Evolutionary conservation across 2,329 filamentous ascomycete species (phyloP).

Genomic region (Colletotrichum eleusines): DNA sequence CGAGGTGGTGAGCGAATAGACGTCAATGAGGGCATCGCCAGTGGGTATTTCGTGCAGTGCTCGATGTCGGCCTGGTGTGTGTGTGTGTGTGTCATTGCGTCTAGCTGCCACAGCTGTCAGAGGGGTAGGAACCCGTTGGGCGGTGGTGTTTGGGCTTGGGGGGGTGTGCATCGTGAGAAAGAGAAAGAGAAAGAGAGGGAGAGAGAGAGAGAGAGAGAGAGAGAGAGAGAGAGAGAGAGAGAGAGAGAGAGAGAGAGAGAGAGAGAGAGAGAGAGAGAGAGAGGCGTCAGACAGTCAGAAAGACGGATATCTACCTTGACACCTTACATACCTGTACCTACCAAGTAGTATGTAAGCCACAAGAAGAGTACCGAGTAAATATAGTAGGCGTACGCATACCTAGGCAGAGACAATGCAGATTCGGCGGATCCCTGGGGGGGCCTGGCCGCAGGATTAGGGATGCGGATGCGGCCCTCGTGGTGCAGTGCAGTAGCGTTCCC

Average conservation of each 20-base stretch:
- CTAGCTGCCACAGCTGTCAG: neutral
- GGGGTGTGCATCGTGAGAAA: constrained; percentile 22
- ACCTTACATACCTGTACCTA: neutral
- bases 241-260: too few relatives aligned
- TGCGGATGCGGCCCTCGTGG: constrained; percentile 38
- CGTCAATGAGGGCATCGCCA: constrained; percentile 40
- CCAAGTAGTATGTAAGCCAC: neutral
- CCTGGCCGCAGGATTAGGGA: constrained; percentile 36
- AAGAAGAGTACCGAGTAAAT: neutral
- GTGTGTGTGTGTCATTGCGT: constrained; percentile 35
- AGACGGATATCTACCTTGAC: neutral
- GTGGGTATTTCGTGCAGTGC: constrained; percentile 26
- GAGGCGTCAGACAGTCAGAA: constrained; percentile 7
- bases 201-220: too few relatives aligned
- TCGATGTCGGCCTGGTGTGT: constrained; percentile 26
- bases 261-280: too few relatives aligned
- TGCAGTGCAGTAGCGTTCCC: constrained; percentile 39
- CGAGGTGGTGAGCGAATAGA: constrained; percentile 31
- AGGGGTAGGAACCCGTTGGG: neutral
- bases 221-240: too few relatives aligned
- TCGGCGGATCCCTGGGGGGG: constrained; percentile 16
- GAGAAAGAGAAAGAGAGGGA: too few relatives aligned
- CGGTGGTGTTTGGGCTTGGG: constrained; percentile 31
- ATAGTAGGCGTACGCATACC: neutral
- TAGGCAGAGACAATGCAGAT: constrained; percentile 20